These are phyloP conservation scores for Schizochytrium sp. DNA, from an alignment of 108 stramenopile species.

Conservation along the genomic window DNA sequence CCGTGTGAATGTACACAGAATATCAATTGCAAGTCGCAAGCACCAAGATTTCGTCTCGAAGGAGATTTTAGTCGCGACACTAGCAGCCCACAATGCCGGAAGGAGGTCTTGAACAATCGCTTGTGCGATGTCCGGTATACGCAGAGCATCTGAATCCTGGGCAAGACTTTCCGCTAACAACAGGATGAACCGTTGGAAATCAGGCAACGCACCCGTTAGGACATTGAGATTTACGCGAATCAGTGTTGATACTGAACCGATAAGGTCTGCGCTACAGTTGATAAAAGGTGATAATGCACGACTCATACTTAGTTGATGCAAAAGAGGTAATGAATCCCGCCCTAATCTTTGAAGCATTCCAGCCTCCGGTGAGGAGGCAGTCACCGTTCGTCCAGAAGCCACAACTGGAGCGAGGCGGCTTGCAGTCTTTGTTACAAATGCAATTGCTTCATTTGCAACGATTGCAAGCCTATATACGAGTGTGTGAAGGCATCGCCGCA, in stretches of 20 bases:
- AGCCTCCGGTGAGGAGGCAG: constrained; percentile 47
- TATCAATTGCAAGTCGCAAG: constrained; percentile 9
- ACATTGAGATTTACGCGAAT: constrained; percentile 46
- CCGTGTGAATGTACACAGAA: not conserved
- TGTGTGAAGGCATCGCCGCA: not conserved
- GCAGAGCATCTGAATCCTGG: not conserved
- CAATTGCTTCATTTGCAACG: not conserved
- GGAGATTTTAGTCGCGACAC: not conserved
- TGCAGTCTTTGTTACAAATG: not conserved
- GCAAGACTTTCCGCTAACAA: not conserved
- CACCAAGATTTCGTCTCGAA: constrained; percentile 13
- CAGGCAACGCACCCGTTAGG: not conserved
- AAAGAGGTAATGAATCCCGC: not conserved
- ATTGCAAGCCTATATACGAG: not conserved
- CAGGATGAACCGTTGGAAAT: constrained; percentile 15
- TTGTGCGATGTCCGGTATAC: not conserved
- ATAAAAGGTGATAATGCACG: not conserved
- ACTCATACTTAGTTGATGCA: constrained; percentile 4
- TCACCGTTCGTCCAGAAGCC: constrained; percentile 19
- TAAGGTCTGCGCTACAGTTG: not conserved
- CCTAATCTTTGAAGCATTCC: constrained; percentile 1
- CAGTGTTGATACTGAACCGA: not conserved
- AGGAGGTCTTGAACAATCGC: not conserved
- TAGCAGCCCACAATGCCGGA: constrained; percentile 37
- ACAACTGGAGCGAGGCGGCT: not conserved